These are phyloP conservation scores for Lentinula boryana DNA, from an alignment of 768 basidiomycete species.

Conservation along the genomic window DNA sequence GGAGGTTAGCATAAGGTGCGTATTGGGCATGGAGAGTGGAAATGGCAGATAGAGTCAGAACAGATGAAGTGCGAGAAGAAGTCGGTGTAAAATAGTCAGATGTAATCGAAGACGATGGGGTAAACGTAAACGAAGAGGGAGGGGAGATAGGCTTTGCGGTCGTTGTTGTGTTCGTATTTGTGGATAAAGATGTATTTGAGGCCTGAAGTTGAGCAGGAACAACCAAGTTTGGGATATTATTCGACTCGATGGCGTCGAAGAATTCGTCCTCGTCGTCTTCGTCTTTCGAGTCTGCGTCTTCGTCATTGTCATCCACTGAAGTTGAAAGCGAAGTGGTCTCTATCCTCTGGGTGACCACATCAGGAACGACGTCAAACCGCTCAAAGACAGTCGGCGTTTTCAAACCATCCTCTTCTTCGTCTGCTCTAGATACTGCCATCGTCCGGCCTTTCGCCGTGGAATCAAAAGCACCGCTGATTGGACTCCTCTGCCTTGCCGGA, in stretches of 20 bases:
- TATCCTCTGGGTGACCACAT: background rate
- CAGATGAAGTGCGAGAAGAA: background rate
- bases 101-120: background rate
- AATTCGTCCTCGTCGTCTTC: conserved; percentile 94
- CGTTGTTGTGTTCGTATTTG: background rate
- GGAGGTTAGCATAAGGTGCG: conserved; percentile 50
- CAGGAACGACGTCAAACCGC: background rate
- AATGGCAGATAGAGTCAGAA: background rate
- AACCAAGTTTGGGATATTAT: conserved; percentile 69
- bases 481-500: conserved; percentile 16
- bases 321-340: background rate
- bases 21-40: background rate
- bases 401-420: background rate
- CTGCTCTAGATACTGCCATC: background rate
- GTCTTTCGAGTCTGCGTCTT: conserved; percentile 25
- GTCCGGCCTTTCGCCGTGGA: background rate
- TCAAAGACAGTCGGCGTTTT: background rate
- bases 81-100: no score
- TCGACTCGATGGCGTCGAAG: conserved; percentile 91
- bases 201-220: conserved; percentile 52
- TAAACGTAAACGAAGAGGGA: background rate
- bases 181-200: background rate
- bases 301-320: background rate
- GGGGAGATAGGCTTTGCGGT: background rate
- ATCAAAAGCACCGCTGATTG: background rate